Conservation (phyloP, 2,329 filamentous ascomycete genomes). For the Aspergillus unguis region DNA sequence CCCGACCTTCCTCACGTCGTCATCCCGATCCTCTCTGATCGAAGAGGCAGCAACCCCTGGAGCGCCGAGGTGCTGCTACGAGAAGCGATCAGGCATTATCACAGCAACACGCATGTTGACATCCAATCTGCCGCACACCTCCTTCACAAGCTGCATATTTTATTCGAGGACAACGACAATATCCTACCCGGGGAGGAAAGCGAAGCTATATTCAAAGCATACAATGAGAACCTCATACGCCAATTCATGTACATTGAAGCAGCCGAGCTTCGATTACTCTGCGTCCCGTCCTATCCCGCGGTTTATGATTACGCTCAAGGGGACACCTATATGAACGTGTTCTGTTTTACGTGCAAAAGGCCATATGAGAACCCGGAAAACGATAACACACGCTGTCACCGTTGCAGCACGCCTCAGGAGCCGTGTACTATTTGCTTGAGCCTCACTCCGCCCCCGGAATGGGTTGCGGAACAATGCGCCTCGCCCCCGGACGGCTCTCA, state of each 20-base stretch:
- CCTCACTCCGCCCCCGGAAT: slow-evolving; percentile 40
- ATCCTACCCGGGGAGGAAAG: slow-evolving; percentile 47
- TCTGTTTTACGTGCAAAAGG: slow-evolving; percentile 56
- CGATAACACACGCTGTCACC: slow-evolving; percentile 51
- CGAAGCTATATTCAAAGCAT: slow-evolving; percentile 55
- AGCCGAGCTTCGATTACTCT: slow-evolving; percentile 54
- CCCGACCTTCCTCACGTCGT: slow-evolving; percentile 21
- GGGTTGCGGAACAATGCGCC: slow-evolving; percentile 29
- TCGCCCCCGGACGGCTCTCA: slow-evolving; percentile 13
- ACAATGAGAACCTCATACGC: slow-evolving; percentile 54
- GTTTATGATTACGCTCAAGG: slow-evolving; percentile 57
- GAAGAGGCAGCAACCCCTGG: slow-evolving; percentile 37
- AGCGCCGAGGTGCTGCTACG: slow-evolving; percentile 37
- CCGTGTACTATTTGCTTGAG: slow-evolving; percentile 44
- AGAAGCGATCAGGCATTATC: slow-evolving; percentile 40
- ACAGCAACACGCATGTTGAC: slow-evolving; percentile 37
- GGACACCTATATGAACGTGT: slow-evolving; percentile 53
- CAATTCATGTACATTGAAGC: slow-evolving; percentile 48
- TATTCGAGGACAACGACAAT: slow-evolving; percentile 37
- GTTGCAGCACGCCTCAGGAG: slow-evolving; percentile 43
- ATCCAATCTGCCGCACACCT: slow-evolving; percentile 42
- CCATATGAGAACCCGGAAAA: slow-evolving; percentile 51
- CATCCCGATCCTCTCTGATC: slow-evolving; percentile 33
- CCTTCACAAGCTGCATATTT: slow-evolving; percentile 38
- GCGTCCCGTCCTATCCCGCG: slow-evolving; percentile 54